Evolutionary conservation across 805 yeast species (phyloP).

Genomic region (Suhomyces vadensis): DNA sequence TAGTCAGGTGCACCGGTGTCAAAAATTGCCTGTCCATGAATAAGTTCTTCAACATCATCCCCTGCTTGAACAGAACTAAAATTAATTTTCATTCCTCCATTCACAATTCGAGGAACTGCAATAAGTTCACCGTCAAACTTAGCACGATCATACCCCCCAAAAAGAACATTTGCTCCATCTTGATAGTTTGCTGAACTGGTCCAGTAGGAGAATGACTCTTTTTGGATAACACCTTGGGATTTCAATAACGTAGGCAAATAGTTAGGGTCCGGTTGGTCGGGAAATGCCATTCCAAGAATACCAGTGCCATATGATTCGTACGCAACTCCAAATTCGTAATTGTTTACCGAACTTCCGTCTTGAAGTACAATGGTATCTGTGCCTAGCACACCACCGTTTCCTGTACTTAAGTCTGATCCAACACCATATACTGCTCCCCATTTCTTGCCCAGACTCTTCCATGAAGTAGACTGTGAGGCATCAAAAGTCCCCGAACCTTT

Average conservation of each 20-base stretch:
- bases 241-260: conserved; percentile 14
- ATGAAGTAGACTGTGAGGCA: background rate
- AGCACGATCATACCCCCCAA: conserved; percentile 22
- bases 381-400: background rate
- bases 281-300: background rate
- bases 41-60: conserved; percentile 11
- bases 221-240: conserved; percentile 11
- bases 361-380: background rate
- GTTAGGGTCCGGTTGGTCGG: background rate
- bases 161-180: conserved; percentile 17
- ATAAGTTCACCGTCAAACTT: conserved; percentile 15
- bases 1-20: conserved; percentile 10
- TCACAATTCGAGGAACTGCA: conserved; percentile 10
- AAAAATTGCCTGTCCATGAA: background rate
- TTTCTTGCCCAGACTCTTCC: background rate
- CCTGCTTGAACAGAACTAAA: background rate
- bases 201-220: conserved; percentile 15
- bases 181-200: conserved; percentile 14
- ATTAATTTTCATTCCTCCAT: conserved; percentile 1
- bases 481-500: background rate
- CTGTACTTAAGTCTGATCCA: too few species aligned
- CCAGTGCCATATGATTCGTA: background rate
- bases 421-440: background rate
- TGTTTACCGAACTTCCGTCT: background rate
- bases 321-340: background rate